Evolutionary conservation across 2,329 filamentous ascomycete genomes (phyloP), one percentile per base, ranked within the genome.

Genomic region (Cladophialophora chaetospira): DNA sequence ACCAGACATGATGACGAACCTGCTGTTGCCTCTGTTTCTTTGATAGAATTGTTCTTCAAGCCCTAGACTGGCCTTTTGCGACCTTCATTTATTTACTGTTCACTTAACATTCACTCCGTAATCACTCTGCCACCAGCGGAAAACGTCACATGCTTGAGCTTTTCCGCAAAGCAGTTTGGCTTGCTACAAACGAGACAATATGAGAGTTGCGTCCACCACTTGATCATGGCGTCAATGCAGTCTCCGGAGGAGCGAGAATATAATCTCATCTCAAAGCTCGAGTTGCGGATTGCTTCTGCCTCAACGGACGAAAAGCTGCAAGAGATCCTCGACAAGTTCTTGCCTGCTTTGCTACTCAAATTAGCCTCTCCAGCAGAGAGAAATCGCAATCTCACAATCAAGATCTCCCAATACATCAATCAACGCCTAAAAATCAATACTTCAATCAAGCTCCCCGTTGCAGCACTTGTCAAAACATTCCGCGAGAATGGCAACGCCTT

Each of bases 401-500:
- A 84, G 25, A 79, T 88, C 62, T 89, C 86, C 68, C 85, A 88
- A 69, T 87, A 90, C 74, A 75, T 89, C 72, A 88, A 86, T 68
- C 85, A 84, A 15, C 76, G 84, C 57, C 78, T 85, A 63, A 81
- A 84, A 69, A 74, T 81, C 63, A 75, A 77, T 69, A 79, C 78
- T 55, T 78, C 80, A 6, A 85, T 97, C 62, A 80, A 92, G 52
- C 78, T 99, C 4, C 94, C 94, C 0, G 91, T 97, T 10, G 82
- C 84, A n/a, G 84, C 86, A 13, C 79, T 99, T 15, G 73, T 97
- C 53, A 87, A 91, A 65, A 94, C 97, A 71, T 97, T 96, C 79
- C 96, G 95, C 72, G 84, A 89, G 19, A 84, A 84, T 33, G 79
- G 85, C 35, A 87, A 86, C 10, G 78, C 86, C 1, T 79, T 97